phyloP scores from a whole-genome alignment of 148 eudicot genomes.

The Rhododendron henanense region DNA sequence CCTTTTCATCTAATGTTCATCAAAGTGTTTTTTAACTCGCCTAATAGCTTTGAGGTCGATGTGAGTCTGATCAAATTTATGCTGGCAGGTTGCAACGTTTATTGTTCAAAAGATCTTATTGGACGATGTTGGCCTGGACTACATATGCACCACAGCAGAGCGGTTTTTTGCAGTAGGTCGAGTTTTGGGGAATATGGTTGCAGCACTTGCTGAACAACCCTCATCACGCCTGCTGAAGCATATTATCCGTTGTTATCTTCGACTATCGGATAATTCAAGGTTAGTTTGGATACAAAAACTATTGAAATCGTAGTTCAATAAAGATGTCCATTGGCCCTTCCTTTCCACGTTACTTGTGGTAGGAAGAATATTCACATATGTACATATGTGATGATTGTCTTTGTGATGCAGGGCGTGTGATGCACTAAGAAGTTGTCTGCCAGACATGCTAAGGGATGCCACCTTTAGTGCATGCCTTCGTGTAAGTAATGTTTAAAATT shows the following conservation, averaged over 20 bases:
- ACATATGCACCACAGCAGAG: conserved; percentile 94
- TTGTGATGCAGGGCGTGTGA: conserved; percentile 71
- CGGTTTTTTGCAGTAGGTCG: conserved; percentile 94
- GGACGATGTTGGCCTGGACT: conserved; percentile 96
- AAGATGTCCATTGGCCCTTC: neutral
- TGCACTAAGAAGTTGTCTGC: conserved; percentile 78
- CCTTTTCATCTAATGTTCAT: neutral
- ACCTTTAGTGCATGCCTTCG: conserved; percentile 70
- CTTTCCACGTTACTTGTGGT: neutral
- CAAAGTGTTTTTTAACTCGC: neutral
- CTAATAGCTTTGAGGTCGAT: neutral
- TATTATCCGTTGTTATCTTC: conserved; percentile 88
- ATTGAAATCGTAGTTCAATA: neutral
- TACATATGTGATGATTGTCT: neutral
- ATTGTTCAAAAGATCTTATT: conserved; percentile 88
- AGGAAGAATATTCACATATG: neutral
- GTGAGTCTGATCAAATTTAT: conserved; percentile 9
- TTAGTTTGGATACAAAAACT: conserved; percentile 4
- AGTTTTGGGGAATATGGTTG: conserved; percentile 89
- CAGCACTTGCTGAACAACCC: conserved; percentile 83
- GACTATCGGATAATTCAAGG: conserved; percentile 87
- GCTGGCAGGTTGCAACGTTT: conserved; percentile 87
- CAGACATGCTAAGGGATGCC: conserved; percentile 77
- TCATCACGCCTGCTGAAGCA: conserved; percentile 82
- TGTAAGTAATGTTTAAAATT: conserved; percentile 35